A percentile compares a stretch with the other conserved stretches of the same genome.
These are phyloP conservation scores for Nasturtium officinale DNA, from an alignment of 345 rosid species.

Conservation along the genomic window DNA sequence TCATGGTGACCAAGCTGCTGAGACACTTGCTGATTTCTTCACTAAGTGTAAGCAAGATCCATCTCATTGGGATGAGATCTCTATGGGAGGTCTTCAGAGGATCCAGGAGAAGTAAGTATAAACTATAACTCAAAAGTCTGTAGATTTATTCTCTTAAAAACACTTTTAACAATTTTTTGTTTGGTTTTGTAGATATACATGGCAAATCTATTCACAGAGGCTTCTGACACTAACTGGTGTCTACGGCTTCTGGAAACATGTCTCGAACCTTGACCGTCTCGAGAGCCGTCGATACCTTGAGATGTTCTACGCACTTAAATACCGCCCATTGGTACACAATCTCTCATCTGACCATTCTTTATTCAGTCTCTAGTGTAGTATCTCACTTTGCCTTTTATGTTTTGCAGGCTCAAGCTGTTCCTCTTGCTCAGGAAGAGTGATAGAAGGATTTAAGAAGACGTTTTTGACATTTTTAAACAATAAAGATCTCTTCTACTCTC, in stretches of 20 bases:
- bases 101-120: conserved; percentile 71
- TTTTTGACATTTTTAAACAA: not conserved
- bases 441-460: not conserved
- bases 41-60: conserved; percentile 66
- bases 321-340: conserved; percentile 65
- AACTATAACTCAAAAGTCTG: not conserved
- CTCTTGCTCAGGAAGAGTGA: conserved; percentile 45
- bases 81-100: conserved; percentile 69
- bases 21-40: conserved; percentile 66
- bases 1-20: conserved; percentile 78
- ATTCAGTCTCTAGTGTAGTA: not conserved
- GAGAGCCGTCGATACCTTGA: conserved; percentile 93
- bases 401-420: conserved; percentile 85
- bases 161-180: not conserved
- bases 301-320: conserved; percentile 89
- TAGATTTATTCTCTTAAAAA: not conserved
- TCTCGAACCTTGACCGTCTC: conserved; percentile 81
- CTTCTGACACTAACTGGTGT: conserved; percentile 85
- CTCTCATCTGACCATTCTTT: not conserved
- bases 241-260: conserved; percentile 95
- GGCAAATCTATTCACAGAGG: conserved; percentile 88
- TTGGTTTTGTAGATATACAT: conserved; percentile 62
- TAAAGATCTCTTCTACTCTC: conserved; percentile 3
- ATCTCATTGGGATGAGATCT: conserved; percentile 70
- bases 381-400: not conserved